Evolutionary conservation across 1,139 yeast species (phyloP), one percentile per base, ranked within the genome.

Genomic region (Suhomyces panamericanus): DNA sequence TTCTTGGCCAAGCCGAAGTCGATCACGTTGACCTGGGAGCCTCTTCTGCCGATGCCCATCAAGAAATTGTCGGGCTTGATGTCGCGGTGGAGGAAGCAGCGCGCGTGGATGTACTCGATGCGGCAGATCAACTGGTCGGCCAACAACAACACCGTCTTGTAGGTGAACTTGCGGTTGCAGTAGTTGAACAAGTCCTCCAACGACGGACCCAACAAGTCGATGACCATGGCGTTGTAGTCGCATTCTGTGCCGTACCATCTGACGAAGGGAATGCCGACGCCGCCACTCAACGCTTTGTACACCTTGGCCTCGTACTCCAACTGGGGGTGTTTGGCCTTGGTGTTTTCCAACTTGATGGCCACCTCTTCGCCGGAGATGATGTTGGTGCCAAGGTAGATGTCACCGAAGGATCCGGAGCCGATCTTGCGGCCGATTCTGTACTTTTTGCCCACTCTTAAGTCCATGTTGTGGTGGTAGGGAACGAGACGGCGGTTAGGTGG

Each of bases 161-260:
- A 87, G 38, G 96, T 85, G 68, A 93, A 93, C 66, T 88, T 87
- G 51, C 99, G 77, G 67, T 88, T 88, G 72, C 99, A 93, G 66
- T 91, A 93, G 70, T 93, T 91, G 78, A 93, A 93, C 59, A 93
- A 75, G 64, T 93, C 99, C 64, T 93, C 99, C 54, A 93, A 75
- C 1, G 96, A 87, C 3, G 99, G 99, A 7, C 99, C 99, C 59
- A 93, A 76, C 46, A 93, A 78, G 64, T 93, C 99, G 59, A 93
- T 90, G 42, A 93, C 98, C 90, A 93, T 86, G 35, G 97, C 97
- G 64, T 93, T 89, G 64, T 89, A 91, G 63, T 91, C 97, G 57
- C 96, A 88, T 64, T 93, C 99, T 2, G 95, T 87, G 32, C 99
- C 99, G 65, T 83, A 93, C 96, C 97, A 93, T 64, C 98, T 81